phyloP scores from a whole-genome alignment of 108 stramenopile species.

The Skeletonema menzelii region DNA sequence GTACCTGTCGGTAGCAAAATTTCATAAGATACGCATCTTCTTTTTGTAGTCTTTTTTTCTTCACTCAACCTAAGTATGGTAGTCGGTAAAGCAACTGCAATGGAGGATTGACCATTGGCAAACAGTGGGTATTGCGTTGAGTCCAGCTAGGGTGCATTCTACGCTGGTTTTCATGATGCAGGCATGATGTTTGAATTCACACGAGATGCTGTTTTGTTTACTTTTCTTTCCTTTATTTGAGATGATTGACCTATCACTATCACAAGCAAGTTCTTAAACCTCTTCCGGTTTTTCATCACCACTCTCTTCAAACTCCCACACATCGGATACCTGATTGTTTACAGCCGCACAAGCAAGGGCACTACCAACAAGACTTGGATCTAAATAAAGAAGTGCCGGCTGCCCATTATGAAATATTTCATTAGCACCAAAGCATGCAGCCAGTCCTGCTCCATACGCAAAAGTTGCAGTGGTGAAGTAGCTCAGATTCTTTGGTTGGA shows the following conservation, averaged over 20 bases:
- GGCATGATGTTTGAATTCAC: not conserved
- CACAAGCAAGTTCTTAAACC: no score
- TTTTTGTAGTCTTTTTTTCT: no score
- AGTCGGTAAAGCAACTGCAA: slow-evolving; percentile 55
- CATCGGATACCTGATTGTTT: slow-evolving; percentile 25
- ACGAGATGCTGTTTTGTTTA: not conserved
- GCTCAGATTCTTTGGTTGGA: slow-evolving; percentile 32
- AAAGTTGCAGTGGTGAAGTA: slow-evolving; percentile 52
- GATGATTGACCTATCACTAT: no score
- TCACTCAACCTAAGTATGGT: no score
- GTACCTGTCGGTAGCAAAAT: no score
- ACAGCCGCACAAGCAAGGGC: slow-evolving; percentile 37
- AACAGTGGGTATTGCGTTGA: not conserved
- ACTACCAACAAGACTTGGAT: slow-evolving; percentile 28
- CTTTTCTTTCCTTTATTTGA: no score
- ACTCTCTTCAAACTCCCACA: slow-evolving; percentile 37
- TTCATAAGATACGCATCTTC: no score
- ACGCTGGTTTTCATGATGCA: not conserved
- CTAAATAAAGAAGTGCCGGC: slow-evolving; percentile 45
- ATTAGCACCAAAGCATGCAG: slow-evolving; percentile 52
- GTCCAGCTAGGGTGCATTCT: not conserved
- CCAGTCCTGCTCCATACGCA: slow-evolving; percentile 50
- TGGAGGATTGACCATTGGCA: slow-evolving; percentile 22
- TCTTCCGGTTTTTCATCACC: slow-evolving; percentile 16
- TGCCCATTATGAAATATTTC: slow-evolving; percentile 52